Percentiles rank a stretch among this genome's conserved stretches.
Conservation (phyloP, 768 basidiomycete genomes). For the Coprinopsis strossmayeri region DNA sequence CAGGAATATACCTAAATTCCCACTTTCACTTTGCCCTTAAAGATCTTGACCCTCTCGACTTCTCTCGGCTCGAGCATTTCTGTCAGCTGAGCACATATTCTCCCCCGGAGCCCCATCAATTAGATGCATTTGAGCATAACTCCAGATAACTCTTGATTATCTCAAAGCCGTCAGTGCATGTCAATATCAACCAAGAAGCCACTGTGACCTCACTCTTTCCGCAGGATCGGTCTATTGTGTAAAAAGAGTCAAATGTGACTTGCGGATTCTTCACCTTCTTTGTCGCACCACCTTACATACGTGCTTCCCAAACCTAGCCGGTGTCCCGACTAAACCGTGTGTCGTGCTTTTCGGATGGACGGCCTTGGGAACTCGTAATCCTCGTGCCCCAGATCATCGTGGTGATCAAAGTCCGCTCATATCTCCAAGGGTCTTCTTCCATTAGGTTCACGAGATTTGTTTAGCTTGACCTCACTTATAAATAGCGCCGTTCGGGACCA, state of each 20-base stretch:
- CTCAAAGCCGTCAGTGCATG: background rate
- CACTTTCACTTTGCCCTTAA: too few relatives aligned
- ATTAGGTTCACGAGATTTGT: conserved; percentile 4
- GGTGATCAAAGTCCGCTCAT: background rate
- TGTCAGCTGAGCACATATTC: too few relatives aligned
- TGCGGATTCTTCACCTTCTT: too few relatives aligned
- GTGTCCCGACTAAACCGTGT: background rate
- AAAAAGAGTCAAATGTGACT: too few relatives aligned
- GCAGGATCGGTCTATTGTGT: background rate
- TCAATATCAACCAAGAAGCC: background rate
- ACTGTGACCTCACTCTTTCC: conserved; percentile 1
- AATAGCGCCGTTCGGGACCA: background rate
- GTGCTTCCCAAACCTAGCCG: too few relatives aligned
- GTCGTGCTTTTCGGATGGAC: background rate
- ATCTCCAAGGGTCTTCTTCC: conserved; percentile 1
- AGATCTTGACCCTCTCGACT: too few relatives aligned
- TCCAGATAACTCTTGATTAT: too few relatives aligned
- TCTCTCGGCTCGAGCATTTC: too few relatives aligned
- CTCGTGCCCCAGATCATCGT: background rate
- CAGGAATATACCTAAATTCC: too few relatives aligned
- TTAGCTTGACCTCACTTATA: background rate
- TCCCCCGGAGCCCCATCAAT: too few relatives aligned
- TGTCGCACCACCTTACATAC: too few relatives aligned
- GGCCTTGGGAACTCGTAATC: background rate
- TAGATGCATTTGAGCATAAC: too few relatives aligned